Percentiles rank a stretch among this genome's conserved stretches.
phyloP scores from a whole-genome alignment of 2,329 filamentous ascomycete species.

The Nemania sp. region DNA sequence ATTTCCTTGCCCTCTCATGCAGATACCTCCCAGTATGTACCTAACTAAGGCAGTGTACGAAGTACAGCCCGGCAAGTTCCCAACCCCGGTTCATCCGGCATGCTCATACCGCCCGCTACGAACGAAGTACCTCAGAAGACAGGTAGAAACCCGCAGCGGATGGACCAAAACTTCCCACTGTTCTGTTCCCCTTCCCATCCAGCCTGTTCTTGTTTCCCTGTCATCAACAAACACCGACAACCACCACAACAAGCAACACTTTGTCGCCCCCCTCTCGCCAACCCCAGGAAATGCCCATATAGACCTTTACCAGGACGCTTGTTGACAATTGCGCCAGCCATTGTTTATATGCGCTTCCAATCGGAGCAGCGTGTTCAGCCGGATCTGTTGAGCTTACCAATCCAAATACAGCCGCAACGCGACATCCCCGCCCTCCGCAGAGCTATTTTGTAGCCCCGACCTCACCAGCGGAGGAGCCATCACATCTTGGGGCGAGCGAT shows the following conservation, averaged over 20 bases:
- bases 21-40: too few species aligned
- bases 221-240: constrained; percentile 20
- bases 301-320: background rate
- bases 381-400: constrained; percentile 6
- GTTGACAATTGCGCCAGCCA: constrained; percentile 8
- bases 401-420: constrained; percentile 7
- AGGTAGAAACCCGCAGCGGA: constrained; percentile 20
- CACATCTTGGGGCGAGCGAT: constrained; percentile 43
- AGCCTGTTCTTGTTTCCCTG: constrained; percentile 24
- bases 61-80: constrained; percentile 18
- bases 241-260: constrained; percentile 11
- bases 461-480: constrained; percentile 19
- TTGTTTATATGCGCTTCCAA: constrained; percentile 12
- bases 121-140: too few species aligned
- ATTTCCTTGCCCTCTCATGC: constrained; percentile 19
- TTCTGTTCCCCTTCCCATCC: constrained; percentile 26
- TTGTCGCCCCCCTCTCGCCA: constrained; percentile 14
- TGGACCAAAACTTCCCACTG: constrained; percentile 32
- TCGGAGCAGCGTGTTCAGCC: background rate
- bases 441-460: background rate
- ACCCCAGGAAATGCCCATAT: constrained; percentile 9
- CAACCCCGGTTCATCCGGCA: constrained; percentile 32
- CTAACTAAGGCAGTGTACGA: background rate
- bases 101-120: constrained; percentile 11
- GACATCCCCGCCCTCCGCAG: background rate